Evolutionary conservation across 306 rosid genomes (phyloP).

Genomic region (Dalbergia cochinchinensis): DNA sequence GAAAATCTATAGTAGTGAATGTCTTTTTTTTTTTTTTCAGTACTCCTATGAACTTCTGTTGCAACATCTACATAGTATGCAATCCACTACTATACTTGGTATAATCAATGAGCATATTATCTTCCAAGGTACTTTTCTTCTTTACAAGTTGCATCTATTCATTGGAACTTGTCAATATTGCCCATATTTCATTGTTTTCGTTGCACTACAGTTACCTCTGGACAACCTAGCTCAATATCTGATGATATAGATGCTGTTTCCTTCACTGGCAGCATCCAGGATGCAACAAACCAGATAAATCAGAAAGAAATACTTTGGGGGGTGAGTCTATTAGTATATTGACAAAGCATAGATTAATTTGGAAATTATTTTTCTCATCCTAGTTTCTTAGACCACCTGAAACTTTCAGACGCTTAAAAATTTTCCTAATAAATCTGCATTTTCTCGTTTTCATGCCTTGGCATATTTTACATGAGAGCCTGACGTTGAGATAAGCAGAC

Average conservation of each 20-base stretch:
- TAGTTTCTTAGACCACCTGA: neutral
- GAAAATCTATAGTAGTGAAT: slow-evolving; percentile 38
- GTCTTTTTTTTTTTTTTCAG: slow-evolving; percentile 53
- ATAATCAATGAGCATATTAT: slow-evolving; percentile 90
- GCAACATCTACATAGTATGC: slow-evolving; percentile 82
- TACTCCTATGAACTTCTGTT: slow-evolving; percentile 92
- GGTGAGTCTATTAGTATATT: slow-evolving; percentile 62
- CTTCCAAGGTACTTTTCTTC: slow-evolving; percentile 78
- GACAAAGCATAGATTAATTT: neutral
- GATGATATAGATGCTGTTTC: slow-evolving; percentile 93
- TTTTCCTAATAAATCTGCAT: neutral
- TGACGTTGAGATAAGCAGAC: neutral
- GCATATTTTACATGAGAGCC: neutral
- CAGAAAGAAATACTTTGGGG: slow-evolving; percentile 97
- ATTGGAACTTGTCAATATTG: slow-evolving; percentile 34
- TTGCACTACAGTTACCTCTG: slow-evolving; percentile 72
- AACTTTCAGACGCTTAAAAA: neutral
- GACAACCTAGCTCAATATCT: slow-evolving; percentile 83
- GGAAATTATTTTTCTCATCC: slow-evolving; percentile 17
- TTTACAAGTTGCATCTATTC: slow-evolving; percentile 33
- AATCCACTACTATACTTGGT: slow-evolving; percentile 87
- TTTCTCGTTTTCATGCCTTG: neutral
- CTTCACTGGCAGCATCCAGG: slow-evolving; percentile 83
- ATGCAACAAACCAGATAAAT: slow-evolving; percentile 81
- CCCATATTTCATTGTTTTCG: slow-evolving; percentile 11